Conservation (phyloP, 140 eudicot genomes). For the Senecio squalidus region DNA sequence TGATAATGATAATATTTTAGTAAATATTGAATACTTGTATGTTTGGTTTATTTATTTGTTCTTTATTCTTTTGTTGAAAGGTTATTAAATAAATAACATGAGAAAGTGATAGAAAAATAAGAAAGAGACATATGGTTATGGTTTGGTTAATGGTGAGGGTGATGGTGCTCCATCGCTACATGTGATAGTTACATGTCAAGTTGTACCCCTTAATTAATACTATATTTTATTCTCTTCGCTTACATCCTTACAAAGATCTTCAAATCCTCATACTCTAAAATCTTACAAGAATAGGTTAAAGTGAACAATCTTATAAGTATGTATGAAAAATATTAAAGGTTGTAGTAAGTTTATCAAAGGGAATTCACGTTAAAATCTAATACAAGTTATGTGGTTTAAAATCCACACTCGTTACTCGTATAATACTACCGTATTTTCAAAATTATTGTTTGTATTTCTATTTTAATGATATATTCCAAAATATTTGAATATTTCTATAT, state of each 20-base stretch:
- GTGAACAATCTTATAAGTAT: background rate
- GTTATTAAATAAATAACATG: background rate
- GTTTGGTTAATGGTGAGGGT: slow-evolving; percentile 9
- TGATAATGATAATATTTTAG: too few relatives aligned
- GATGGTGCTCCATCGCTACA: slow-evolving; percentile 22
- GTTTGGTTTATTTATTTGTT: background rate
- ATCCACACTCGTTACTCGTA: too few relatives aligned
- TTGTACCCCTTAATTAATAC: background rate
- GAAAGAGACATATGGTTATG: background rate
- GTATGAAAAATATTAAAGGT: too few relatives aligned
- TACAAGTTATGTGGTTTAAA: too few relatives aligned
- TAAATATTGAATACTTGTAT: too few relatives aligned
- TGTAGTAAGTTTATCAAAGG: too few relatives aligned
- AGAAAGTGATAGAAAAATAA: slow-evolving; percentile 1
- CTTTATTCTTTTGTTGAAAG: too few relatives aligned
- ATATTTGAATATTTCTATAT: too few relatives aligned
- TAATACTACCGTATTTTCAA: too few relatives aligned
- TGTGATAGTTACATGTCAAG: slow-evolving; percentile 18
- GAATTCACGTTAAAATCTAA: too few relatives aligned
- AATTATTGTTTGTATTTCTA: too few relatives aligned
- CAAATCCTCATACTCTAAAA: background rate
- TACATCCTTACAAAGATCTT: background rate
- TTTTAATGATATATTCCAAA: too few relatives aligned
- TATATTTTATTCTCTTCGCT: slow-evolving; percentile 8
- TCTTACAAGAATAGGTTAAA: background rate